Conservation (phyloP, 169 alveolate genomes). For the Neospora caninum region DNA sequence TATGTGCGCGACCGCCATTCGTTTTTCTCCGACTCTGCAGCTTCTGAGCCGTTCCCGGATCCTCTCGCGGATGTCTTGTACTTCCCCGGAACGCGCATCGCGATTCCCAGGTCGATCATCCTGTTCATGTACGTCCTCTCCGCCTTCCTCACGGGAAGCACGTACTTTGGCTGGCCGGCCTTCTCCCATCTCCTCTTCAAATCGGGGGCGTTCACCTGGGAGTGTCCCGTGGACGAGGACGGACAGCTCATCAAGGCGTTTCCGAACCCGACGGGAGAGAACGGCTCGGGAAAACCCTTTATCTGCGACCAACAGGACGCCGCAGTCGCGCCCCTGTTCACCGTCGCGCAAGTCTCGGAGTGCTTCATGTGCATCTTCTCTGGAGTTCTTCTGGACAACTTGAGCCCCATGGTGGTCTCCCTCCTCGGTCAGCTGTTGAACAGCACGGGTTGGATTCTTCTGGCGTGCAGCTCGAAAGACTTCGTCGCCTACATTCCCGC, state of each 20-base stretch:
- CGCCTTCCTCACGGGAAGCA: conserved; percentile 58
- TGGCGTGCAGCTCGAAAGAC: neutral
- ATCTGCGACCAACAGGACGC: conserved; percentile 64
- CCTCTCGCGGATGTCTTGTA: neutral
- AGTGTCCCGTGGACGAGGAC: neutral
- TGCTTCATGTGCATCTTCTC: conserved; percentile 56
- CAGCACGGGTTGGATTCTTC: conserved; percentile 48
- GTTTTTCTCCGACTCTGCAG: neutral
- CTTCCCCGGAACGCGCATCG: conserved; percentile 43
- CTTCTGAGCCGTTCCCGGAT: neutral
- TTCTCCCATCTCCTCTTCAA: conserved; percentile 43
- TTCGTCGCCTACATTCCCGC: conserved; percentile 48
- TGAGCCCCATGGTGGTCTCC: conserved; percentile 53
- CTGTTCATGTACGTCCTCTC: conserved; percentile 27
- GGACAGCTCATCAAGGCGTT: neutral
- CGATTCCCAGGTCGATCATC: conserved; percentile 27
- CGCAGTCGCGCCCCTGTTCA: conserved; percentile 45
- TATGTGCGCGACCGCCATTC: neutral
- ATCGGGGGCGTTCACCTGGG: conserved; percentile 66
- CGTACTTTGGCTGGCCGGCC: conserved; percentile 67
- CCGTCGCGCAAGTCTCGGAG: conserved; percentile 46
- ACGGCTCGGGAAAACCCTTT: neutral
- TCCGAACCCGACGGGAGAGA: neutral
- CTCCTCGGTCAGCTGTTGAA: conserved; percentile 55
- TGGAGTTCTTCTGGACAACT: conserved; percentile 44